Evolutionary conservation across 192 early-diverging fungal genomes (phyloP), one percentile per base, ranked within the genome.

Genomic region (Rhizophagus prolifer): DNA sequence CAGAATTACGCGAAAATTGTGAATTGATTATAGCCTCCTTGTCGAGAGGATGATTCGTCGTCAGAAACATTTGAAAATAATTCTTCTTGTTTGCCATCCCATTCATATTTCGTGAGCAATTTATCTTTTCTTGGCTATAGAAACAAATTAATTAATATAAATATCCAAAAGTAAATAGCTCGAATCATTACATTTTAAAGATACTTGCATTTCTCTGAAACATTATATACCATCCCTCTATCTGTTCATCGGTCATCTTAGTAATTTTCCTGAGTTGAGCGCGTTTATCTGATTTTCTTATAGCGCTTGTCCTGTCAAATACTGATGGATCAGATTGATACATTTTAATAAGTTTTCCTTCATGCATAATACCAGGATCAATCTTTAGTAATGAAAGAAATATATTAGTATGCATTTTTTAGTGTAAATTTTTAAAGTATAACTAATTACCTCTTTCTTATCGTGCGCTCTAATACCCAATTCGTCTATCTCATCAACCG

Each of bases 161-260:
- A 70, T 9, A 30, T 25, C 14, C 44, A 14, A 46, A 12, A 8
- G 70, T 58, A 64, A 58, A 30, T 58, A 28, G 5, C 68, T 30
- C 16, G 23, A 58, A 16, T 9, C 8, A 9, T 13, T 80, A 31
- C 12, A 23, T 8, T n/a, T 19, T 68, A 25, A 54, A 72, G 76
- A 79, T 25, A 86, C 90, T 87, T 85, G 93, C 92, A 77, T 95
- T 94, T 62, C 94, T 84, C 61, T 85, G 83, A 78, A 94, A 91
- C 95, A 98, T 97, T 21, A 87, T 88, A 50, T 84, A 90, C 96
- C 96, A 98, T 41, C 96, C 96, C 78, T 96, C 94, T 7, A 98
- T 83, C 82, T 97, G 95, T 80, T 98, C 95, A 75, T 96, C 92
- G 8, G 89, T 91, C 87, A 95, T 88, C 26, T 89, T 86, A 4